These are phyloP conservation scores for Colletotrichum filicis DNA, from an alignment of 2,329 filamentous ascomycete species.

Conservation along the genomic window DNA sequence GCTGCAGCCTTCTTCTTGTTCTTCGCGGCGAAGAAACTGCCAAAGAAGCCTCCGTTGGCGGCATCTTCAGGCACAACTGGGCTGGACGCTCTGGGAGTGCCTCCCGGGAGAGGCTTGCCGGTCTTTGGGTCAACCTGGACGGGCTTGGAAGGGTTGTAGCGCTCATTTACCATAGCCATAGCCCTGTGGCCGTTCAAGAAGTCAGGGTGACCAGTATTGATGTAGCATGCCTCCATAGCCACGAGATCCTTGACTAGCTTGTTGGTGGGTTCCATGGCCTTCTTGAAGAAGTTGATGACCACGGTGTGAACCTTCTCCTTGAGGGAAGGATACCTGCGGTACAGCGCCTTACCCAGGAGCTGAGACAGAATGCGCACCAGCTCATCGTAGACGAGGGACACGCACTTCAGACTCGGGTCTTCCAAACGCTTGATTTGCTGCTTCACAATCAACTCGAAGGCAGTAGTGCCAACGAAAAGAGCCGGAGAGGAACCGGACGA, in stretches of 20 bases:
- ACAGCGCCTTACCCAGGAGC: constrained; percentile 87
- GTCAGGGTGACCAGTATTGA: constrained; percentile 98
- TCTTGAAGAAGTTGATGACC: constrained; percentile 96
- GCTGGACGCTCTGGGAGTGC: constrained; percentile 78
- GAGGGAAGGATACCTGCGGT: constrained; percentile 90
- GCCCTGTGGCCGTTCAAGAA: constrained; percentile 97
- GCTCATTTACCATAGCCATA: constrained; percentile 98
- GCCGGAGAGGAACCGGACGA: constrained; percentile 98
- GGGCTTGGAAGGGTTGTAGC: constrained; percentile 83
- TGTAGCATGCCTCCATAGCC: constrained; percentile 94
- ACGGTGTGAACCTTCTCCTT: constrained; percentile 98
- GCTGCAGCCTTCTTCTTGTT: constrained; percentile 99
- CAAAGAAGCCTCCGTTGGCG: constrained; percentile 87
- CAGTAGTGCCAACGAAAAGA: constrained; percentile 95
- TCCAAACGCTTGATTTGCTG: constrained; percentile 97
- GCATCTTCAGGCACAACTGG: constrained; percentile 72
- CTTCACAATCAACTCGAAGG: constrained; percentile 99
- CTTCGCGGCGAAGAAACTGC: constrained; percentile 98
- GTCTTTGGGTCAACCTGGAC: constrained; percentile 98
- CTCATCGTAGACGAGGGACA: constrained; percentile 96
- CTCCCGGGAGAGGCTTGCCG: constrained; percentile 85
- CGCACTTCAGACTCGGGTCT: constrained; percentile 97
- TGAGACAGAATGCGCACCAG: constrained; percentile 94
- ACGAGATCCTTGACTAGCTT: constrained; percentile 95
- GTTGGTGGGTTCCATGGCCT: constrained; percentile 97